Evolutionary conservation across 1,284 basidiomycete genomes (phyloP).

Genomic region (Naganishia sp.): DNA sequence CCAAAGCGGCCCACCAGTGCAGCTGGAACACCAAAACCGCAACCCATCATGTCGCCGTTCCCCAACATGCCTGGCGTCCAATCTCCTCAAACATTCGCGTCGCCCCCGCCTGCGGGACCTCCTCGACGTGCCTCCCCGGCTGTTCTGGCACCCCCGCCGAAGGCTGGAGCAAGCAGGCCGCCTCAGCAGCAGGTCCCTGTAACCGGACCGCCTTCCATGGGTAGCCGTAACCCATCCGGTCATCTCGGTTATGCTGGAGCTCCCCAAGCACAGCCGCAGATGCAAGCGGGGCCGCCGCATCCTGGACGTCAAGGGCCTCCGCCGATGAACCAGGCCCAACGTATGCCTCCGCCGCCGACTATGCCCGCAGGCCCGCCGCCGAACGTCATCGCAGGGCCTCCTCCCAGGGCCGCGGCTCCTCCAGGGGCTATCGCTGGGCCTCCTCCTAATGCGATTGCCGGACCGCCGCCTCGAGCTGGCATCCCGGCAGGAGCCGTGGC

Average conservation of each 20-base stretch:
- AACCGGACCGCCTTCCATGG: conserved; percentile 28
- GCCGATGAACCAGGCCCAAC: conserved; percentile 37
- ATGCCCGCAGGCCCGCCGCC: conserved; percentile 54
- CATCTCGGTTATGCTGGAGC: conserved; percentile 12
- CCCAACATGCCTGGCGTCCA: conserved; percentile 54
- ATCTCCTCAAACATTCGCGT: conserved; percentile 28
- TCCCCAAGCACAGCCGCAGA: conserved; percentile 30
- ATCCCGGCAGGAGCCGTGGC: conserved; percentile 71
- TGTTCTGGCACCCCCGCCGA: conserved; percentile 50
- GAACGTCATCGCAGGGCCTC: conserved; percentile 57
- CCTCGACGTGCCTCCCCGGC: conserved; percentile 43
- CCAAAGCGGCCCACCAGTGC: conserved; percentile 62
- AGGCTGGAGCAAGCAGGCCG: conserved; percentile 48
- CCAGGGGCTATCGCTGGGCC: conserved; percentile 44
- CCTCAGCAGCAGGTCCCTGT: conserved; percentile 29
- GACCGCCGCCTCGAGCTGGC: conserved; percentile 83
- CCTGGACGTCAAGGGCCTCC: conserved; percentile 40
- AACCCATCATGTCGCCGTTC: conserved; percentile 84
- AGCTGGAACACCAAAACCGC: conserved; percentile 58
- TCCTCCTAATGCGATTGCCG: conserved; percentile 72
- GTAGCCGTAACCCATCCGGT: conserved; percentile 29
- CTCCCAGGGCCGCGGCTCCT: conserved; percentile 43
- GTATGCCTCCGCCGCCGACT: conserved; percentile 28
- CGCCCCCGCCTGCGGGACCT: conserved; percentile 33
- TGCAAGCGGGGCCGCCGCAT: conserved; percentile 40